Evolutionary conservation across 257 asterid species (phyloP), one percentile per base, ranked within the genome.

Genomic region (Gentiana macrophylla): DNA sequence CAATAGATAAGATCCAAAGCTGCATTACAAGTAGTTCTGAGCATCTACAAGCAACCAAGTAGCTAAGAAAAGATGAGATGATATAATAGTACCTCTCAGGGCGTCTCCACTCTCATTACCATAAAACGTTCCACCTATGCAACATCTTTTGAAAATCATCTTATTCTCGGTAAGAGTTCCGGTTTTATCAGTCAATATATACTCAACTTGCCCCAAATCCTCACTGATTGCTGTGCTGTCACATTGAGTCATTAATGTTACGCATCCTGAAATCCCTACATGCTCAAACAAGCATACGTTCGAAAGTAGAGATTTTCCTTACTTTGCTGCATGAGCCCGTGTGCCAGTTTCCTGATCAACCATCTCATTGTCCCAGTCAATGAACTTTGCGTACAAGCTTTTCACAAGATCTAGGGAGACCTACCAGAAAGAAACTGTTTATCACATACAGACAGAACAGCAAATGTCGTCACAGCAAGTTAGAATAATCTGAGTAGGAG

Each of bases 151-250:
- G 73, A 92, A 92, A 62, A 92, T 67, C 99, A 92, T 92, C 74
- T 80, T 83, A 70, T 92, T 92, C 71, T 88, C 98, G 57, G 98
- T 92, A 57, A 92, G 94, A 49, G 98, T 92, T 70, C 98, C 98
- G 2, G 98, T 92, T 80, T 92, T 92, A 76, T 92, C 98, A 6
- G 97, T 88, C 88, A 92, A 66, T 74, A 92, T 92, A 77, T 92
- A 92, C 72, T 92, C 98, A 56, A 92, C 98, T 83, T 92, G 98
- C 63, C 98, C 98, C 82, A 88, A 83, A 81, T 92, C 98, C 85
- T 92, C 98, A 66, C 98, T 92, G 64, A 92, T 92, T 62, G 97
- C 97, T 75, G 95, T 85, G 91, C 98, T 92, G 95, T 71, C 84
- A 79, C 46, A 65, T 49, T 56, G 68, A 76, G 66, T 67, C 72